phyloP scores from a whole-genome alignment of 768 basidiomycete species.

The Russula sp. region DNA sequence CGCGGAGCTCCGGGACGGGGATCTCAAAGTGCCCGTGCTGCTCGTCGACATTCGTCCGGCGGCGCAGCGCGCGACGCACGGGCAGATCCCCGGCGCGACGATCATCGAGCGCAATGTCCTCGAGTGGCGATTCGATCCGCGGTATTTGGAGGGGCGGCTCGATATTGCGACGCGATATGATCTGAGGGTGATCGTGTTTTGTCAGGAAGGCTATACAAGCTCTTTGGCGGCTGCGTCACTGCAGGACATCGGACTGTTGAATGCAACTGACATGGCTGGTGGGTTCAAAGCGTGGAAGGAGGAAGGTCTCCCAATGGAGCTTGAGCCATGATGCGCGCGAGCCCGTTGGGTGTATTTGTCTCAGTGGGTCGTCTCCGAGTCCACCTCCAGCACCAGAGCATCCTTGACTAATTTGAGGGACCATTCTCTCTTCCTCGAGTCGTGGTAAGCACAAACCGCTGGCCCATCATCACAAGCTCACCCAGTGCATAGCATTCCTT shows the following conservation, averaged over 20 bases:
- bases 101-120: constrained; percentile 70
- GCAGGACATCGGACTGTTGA: constrained; percentile 63
- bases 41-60: constrained; percentile 74
- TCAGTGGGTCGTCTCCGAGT: not conserved
- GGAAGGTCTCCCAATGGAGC: constrained; percentile 50
- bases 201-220: constrained; percentile 66
- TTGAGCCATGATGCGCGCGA: constrained; percentile 3
- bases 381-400: not conserved
- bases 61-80: constrained; percentile 50
- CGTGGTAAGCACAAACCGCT: not conserved
- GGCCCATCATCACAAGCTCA: not conserved
- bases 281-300: constrained; percentile 69
- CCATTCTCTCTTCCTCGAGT: not conserved
- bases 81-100: constrained; percentile 61
- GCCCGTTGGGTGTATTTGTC: not conserved
- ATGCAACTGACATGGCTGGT: constrained; percentile 73
- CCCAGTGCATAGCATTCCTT: not conserved
- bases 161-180: constrained; percentile 71
- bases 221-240: constrained; percentile 67
- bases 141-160: constrained; percentile 46
- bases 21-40: constrained; percentile 55
- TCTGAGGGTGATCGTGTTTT: constrained; percentile 65
- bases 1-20: constrained; percentile 44
- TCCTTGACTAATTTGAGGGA: not conserved
- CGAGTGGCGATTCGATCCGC: constrained; percentile 78